Base-by-base conservation (phyloP, 2,329 filamentous ascomycete genomes). In the Fusarium guadeloupense region DNA sequence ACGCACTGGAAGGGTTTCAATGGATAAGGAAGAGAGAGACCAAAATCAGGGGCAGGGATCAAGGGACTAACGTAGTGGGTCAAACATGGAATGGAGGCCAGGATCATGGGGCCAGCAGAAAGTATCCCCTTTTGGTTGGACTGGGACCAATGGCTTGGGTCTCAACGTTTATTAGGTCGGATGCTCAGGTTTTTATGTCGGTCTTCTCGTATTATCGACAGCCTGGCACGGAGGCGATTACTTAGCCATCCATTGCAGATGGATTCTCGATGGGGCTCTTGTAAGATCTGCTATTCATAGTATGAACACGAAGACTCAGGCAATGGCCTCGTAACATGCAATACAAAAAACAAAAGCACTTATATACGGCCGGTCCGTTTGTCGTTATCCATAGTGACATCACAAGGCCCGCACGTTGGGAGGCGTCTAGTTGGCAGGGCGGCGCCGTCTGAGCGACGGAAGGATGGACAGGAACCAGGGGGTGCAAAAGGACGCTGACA, bases 121-220 rank as follows among this genome's bases (percentile, higher is more conserved):
- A 34, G 62, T 37, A 48, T 46, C 46, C 33, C 40, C 46, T 45
- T 26, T 45, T 48, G 13, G 45, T 42, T 9, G 19, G 13, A 39
- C 25, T 50, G 53, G 54, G 53, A 60, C 67, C 64, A 69, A 62
- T 66, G 35, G 50, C 38, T 56, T 45, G 59, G 60, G 47, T 35
- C 59, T 41, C 35, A 69, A 66, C 57, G 54, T 57, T 57, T 54
- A 48, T 25, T n/a, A n/a, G n/a, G 35, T 39, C 46, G 28, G 38
- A 58, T 60, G 39, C 44, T 56, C 61, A 54, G 49, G 49, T 54
- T 69, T 62, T 64, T 67, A 33, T 60, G 59, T 55, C 48, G 33
- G 50, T 50, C 57, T 54, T 56, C 67, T 69, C 67, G 67, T 69
- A 69, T 69, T 66, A 42, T 26, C 25, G 9, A 26, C 10, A 10